Conservation (phyloP, 2,329 filamentous ascomycete species). For the Shiraia sp. region DNA sequence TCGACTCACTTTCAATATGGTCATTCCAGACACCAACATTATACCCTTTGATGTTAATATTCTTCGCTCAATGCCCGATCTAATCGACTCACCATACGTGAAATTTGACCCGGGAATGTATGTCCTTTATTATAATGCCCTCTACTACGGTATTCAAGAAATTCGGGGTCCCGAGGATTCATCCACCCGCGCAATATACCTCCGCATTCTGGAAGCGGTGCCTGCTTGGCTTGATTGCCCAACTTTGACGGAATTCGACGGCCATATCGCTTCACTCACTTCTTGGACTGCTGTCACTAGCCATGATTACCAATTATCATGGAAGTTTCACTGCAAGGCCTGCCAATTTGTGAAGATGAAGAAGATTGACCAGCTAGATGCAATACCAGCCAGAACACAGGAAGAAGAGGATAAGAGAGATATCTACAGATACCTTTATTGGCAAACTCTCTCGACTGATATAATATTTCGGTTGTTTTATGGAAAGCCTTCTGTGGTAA, state of each 20-base stretch:
- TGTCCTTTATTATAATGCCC: constrained; percentile 32
- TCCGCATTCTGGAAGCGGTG: constrained; percentile 29
- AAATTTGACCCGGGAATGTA: constrained; percentile 27
- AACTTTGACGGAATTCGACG: constrained; percentile 21
- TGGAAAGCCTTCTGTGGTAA: constrained; percentile 26
- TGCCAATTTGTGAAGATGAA: constrained; percentile 26
- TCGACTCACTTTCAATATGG: constrained; percentile 14
- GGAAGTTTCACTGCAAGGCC: constrained; percentile 34
- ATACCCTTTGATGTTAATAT: constrained; percentile 17
- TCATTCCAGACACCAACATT: constrained; percentile 24
- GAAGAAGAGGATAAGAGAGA: constrained; percentile 28
- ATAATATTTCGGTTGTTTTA: constrained; percentile 33
- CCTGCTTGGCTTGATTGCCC: constrained; percentile 29
- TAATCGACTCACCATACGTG: constrained; percentile 32
- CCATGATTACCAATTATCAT: constrained; percentile 34
- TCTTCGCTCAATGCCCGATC: constrained; percentile 23
- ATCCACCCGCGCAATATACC: constrained; percentile 24
- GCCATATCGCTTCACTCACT: constrained; percentile 23
- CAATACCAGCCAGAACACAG: constrained; percentile 16
- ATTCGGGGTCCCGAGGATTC: constrained; percentile 16
- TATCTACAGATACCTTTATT: constrained; percentile 23
- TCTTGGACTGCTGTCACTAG: constrained; percentile 30
- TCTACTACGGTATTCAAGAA: constrained; percentile 28
- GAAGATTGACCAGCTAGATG: constrained; percentile 27
- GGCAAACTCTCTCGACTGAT: constrained; percentile 28